phyloP scores from a whole-genome alignment of 352 stramenopile species.

The Achlya hypogyna region DNA sequence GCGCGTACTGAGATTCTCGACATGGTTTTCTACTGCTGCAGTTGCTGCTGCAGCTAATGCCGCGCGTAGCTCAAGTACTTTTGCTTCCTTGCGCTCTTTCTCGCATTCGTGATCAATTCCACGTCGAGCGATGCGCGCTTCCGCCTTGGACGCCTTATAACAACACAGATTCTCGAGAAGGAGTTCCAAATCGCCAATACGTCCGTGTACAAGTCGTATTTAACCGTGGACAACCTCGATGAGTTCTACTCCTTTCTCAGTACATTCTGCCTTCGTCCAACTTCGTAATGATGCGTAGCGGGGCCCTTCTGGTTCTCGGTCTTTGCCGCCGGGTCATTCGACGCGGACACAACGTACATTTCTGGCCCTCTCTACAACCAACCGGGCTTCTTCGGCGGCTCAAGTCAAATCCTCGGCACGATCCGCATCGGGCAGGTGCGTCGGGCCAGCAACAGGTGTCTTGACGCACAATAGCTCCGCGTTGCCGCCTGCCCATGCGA shows the following conservation, averaged over 20 bases:
- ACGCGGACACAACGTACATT: background rate
- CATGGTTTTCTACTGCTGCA: background rate
- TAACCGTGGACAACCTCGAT: slow-evolving; percentile 1
- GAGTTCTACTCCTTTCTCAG: slow-evolving; percentile 15
- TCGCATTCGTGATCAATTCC: background rate
- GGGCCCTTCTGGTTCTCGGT: slow-evolving; percentile 2
- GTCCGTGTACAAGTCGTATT: slow-evolving; percentile 18
- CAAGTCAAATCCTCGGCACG: slow-evolving; percentile 6
- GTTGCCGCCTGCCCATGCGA: background rate
- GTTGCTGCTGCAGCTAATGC: background rate
- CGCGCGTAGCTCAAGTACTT: slow-evolving; percentile 9
- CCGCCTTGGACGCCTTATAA: background rate
- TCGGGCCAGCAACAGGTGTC: background rate
- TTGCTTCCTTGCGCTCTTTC: slow-evolving; percentile 11
- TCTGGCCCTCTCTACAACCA: background rate
- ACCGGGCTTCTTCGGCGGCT: slow-evolving; percentile 6
- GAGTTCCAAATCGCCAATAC: slow-evolving; percentile 14
- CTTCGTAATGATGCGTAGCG: background rate
- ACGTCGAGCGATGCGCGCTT: slow-evolving; percentile 4
- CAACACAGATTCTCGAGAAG: background rate
- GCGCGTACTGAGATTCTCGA: slow-evolving; percentile 5
- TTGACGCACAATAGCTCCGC: slow-evolving; percentile 4
- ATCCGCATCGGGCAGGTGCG: slow-evolving; percentile 15
- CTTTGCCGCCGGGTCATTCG: slow-evolving; percentile 2
- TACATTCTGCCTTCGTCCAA: background rate